Conservation (phyloP, 2,329 filamentous ascomycete genomes). For the Colletotrichum orchidophilum region DNA sequence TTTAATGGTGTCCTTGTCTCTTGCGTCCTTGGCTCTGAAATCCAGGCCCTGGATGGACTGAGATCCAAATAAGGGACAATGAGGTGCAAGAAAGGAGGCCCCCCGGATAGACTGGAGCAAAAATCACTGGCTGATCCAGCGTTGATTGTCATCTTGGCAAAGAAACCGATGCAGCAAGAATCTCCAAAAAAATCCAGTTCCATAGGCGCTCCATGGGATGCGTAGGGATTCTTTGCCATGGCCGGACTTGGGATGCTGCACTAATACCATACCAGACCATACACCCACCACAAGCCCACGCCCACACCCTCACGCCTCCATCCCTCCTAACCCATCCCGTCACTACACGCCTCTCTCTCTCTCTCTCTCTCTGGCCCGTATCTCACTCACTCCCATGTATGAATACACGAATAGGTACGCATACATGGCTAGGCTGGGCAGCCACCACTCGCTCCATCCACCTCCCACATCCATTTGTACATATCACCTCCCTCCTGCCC, state of each 20-base stretch:
- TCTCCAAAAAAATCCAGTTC: background rate
- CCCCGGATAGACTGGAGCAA: conserved; percentile 14
- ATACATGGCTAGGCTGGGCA: no score
- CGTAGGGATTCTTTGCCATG: conserved; percentile 12
- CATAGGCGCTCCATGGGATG: background rate
- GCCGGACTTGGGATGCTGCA: conserved; percentile 20
- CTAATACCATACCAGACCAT: background rate
- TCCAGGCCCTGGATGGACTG: no score
- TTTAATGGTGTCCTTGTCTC: background rate
- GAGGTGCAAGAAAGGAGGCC: background rate
- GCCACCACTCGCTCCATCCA: background rate
- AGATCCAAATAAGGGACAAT: background rate
- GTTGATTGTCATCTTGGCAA: conserved; percentile 25
- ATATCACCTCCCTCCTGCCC: conserved; percentile 23
- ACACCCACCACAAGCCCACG: conserved; percentile 2
- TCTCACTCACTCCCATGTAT: background rate
- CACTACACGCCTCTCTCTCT: background rate
- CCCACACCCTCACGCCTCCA: background rate
- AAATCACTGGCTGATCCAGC: no score
- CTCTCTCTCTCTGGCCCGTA: background rate
- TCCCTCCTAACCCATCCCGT: background rate
- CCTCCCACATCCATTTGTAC: conserved; percentile 18
- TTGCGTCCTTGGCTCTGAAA: background rate
- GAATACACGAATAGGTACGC: no score
- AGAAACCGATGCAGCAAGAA: background rate